Percentiles rank a stretch among this genome's conserved stretches.
phyloP scores from a whole-genome alignment of 192 early-diverging fungal species.

The Dissophora globulifera region DNA sequence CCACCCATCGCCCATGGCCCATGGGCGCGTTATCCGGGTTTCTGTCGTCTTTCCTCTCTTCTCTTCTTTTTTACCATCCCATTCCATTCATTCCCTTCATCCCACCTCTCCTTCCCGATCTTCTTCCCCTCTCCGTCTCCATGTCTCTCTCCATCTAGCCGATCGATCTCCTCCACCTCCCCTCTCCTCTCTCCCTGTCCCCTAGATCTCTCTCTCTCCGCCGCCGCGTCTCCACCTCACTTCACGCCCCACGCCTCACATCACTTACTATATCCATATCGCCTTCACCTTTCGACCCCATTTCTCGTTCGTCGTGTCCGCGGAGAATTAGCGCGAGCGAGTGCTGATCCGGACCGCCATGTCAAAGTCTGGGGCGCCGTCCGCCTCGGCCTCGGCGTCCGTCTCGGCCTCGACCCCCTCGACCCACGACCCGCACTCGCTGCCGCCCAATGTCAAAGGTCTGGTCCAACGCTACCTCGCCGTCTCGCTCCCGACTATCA shows the following conservation, averaged over 20 bases:
- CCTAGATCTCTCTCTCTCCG: background rate
- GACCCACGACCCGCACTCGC: constrained; percentile 45
- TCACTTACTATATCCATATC: background rate
- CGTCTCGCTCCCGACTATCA: constrained; percentile 40
- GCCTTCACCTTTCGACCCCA: background rate
- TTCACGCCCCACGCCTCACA: background rate
- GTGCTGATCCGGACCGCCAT: constrained; percentile 8
- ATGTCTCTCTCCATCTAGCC: constrained; percentile 2
- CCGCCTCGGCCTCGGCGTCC: constrained; percentile 27
- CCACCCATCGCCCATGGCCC: too few species aligned
- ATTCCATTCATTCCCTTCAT: background rate
- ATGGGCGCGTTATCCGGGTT: too few species aligned
- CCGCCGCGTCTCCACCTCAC: background rate
- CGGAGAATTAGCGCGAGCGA: background rate
- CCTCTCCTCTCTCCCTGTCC: background rate
- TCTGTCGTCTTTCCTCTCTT: background rate
- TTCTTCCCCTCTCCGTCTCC: background rate
- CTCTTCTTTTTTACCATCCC: background rate
- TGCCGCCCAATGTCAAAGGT: constrained; percentile 47
- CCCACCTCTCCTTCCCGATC: background rate
- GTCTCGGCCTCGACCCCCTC: constrained; percentile 27
- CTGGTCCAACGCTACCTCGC: constrained; percentile 44
- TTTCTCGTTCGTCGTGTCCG: background rate
- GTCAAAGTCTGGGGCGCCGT: constrained; percentile 42
- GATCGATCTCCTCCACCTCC: background rate